Evolutionary conservation across 441 rosid species (phyloP).

Genomic region (Erodium chrysanthum): DNA sequence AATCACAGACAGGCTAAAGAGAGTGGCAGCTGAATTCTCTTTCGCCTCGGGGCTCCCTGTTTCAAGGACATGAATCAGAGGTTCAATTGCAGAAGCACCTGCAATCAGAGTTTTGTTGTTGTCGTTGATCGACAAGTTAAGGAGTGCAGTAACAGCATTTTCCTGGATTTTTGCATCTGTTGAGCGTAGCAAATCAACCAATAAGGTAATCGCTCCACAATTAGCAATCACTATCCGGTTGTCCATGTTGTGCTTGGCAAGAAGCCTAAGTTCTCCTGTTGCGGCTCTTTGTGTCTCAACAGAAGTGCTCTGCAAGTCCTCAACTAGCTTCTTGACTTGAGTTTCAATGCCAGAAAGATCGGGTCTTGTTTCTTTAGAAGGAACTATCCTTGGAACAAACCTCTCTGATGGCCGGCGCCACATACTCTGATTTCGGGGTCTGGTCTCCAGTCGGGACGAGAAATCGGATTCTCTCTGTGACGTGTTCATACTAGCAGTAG

Average conservation of each 20-base stretch:
- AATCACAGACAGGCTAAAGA: slow-evolving; percentile 67
- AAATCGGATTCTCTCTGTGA: slow-evolving; percentile 46
- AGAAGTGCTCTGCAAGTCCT: slow-evolving; percentile 49
- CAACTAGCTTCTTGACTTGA: slow-evolving; percentile 51
- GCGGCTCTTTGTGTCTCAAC: slow-evolving; percentile 52
- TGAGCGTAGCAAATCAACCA: slow-evolving; percentile 53
- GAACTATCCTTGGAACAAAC: slow-evolving; percentile 51
- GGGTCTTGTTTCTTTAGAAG: slow-evolving; percentile 53
- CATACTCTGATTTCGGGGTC: slow-evolving; percentile 41
- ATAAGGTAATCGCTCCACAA: slow-evolving; percentile 46
- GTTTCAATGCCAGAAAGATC: slow-evolving; percentile 64
- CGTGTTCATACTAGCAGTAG: slow-evolving; percentile 29
- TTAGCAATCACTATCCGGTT: slow-evolving; percentile 69
- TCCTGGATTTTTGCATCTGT: slow-evolving; percentile 49
- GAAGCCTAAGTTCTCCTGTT: slow-evolving; percentile 43
- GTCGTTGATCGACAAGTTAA: slow-evolving; percentile 69
- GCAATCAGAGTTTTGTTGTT: slow-evolving; percentile 66
- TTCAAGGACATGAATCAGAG: slow-evolving; percentile 62
- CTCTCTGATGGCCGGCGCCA: slow-evolving; percentile 72
- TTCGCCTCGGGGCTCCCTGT: slow-evolving; percentile 75
- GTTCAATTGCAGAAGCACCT: slow-evolving; percentile 58
- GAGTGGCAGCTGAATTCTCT: slow-evolving; percentile 80
- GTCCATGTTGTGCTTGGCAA: slow-evolving; percentile 69
- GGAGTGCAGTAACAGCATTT: slow-evolving; percentile 78
- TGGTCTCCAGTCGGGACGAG: slow-evolving; percentile 44